These are phyloP conservation scores for Exophiala sp. DNA, from an alignment of 2,329 filamentous ascomycete genomes.

Conservation along the genomic window DNA sequence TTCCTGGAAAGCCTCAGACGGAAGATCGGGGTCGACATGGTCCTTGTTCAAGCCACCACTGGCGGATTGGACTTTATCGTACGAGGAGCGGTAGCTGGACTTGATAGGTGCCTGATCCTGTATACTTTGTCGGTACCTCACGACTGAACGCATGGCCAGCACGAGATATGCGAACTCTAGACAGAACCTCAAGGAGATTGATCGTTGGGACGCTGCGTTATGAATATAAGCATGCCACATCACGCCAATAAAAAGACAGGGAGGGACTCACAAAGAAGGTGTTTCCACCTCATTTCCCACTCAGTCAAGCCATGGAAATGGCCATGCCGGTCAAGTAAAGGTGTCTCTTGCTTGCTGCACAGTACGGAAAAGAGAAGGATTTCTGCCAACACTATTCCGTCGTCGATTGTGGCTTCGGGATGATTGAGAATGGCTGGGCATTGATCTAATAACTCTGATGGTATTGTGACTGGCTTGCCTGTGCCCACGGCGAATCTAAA, in stretches of 20 bases:
- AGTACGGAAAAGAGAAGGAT: background rate
- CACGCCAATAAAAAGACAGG: too few relatives aligned
- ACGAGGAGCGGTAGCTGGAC: background rate
- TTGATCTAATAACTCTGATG: background rate
- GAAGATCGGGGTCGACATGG: background rate
- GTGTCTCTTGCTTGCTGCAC: background rate
- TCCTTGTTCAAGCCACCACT: background rate
- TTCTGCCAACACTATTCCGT: background rate
- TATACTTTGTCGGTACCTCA: background rate
- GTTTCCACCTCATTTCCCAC: background rate
- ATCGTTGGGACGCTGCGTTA: background rate
- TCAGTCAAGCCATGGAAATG: background rate
- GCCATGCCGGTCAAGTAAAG: background rate
- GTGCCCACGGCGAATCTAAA: background rate
- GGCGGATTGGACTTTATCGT: background rate
- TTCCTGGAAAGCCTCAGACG: background rate
- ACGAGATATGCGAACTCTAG: background rate
- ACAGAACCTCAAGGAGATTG: background rate
- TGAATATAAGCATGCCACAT: background rate
- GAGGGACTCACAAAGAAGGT: background rate
- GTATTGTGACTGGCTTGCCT: background rate
- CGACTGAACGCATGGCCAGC: background rate
- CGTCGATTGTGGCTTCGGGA: background rate
- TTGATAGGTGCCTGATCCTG: background rate
- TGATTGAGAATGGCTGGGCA: slow-evolving; percentile 1